Conservation (phyloP, 2,329 filamentous ascomycete genomes). For the Fusarium sp. region DNA sequence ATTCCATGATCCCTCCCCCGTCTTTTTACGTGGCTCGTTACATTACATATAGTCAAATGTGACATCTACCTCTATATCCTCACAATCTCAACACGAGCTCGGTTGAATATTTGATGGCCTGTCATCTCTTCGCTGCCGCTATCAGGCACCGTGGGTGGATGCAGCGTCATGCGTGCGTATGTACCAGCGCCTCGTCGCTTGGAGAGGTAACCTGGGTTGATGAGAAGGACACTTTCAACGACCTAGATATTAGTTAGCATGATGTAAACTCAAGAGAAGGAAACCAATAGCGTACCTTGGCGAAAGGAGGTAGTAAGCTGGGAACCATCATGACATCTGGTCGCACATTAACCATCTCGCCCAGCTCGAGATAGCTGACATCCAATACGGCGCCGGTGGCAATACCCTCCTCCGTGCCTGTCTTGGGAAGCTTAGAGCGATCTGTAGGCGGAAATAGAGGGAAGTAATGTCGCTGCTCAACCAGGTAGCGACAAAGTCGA, state of each 20-base stretch:
- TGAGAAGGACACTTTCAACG: conserved; percentile 84
- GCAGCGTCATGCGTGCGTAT: conserved; percentile 79
- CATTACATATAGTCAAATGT: conserved; percentile 20
- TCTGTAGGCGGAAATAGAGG: conserved; percentile 85
- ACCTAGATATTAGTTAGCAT: conserved; percentile 63
- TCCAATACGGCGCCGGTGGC: conserved; percentile 82
- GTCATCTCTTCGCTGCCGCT: conserved; percentile 66
- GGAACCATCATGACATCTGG: conserved; percentile 87
- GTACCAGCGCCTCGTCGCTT: conserved; percentile 86
- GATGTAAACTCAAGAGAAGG: background rate
- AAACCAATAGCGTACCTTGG: conserved; percentile 70
- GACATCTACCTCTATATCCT: conserved; percentile 64
- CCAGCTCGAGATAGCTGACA: conserved; percentile 82
- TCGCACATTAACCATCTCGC: conserved; percentile 85
- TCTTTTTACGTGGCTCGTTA: conserved; percentile 37
- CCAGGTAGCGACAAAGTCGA: conserved; percentile 75
- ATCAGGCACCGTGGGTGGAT: conserved; percentile 68
- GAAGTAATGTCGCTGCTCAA: conserved; percentile 91
- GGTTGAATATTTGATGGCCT: conserved; percentile 78
- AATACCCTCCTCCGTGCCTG: conserved; percentile 64
- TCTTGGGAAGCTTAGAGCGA: conserved; percentile 70
- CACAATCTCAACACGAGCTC: conserved; percentile 85
- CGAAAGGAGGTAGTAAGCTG: conserved; percentile 83
- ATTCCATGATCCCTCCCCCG: background rate
- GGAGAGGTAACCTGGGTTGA: conserved; percentile 89